A percentile compares a stretch with the other conserved stretches of the same genome.
Conservation (phyloP, 805 yeast species). For the Metschnikowia vanudenii region DNA sequence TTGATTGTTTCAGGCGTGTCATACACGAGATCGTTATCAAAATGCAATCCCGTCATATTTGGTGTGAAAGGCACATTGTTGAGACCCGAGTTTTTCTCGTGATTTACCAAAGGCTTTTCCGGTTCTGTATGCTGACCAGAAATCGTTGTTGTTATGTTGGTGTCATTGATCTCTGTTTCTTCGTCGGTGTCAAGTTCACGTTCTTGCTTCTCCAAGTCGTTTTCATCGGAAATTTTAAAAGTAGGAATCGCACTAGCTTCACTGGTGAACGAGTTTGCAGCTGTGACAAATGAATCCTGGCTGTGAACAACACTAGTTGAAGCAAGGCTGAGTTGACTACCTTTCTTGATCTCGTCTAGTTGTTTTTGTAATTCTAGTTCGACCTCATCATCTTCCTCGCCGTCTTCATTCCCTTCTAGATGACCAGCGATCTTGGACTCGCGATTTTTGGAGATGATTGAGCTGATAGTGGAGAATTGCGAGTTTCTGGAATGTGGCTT, state of each 20-base stretch:
- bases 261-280: not conserved
- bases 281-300: constrained; percentile 14
- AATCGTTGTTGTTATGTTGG: not conserved
- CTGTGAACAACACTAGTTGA: constrained; percentile 5
- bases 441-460: constrained; percentile 38
- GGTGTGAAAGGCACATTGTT: constrained; percentile 13
- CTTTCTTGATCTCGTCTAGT: constrained; percentile 33
- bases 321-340: constrained; percentile 12
- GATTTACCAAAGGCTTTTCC: not conserved
- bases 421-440: constrained; percentile 1
- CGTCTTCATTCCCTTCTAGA: constrained; percentile 19
- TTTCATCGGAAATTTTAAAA: constrained; percentile 9
- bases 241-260: constrained; percentile 5
- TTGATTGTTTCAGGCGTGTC: constrained; percentile 24
- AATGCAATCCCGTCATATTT: constrained; percentile 1
- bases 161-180: constrained; percentile 6
- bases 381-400: constrained; percentile 33
- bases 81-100: not conserved
- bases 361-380: constrained; percentile 41
- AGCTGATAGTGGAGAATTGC: constrained; percentile 42
- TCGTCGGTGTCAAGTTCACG: constrained; percentile 8
- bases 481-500: constrained; percentile 23
- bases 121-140: not conserved
- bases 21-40: constrained; percentile 2
- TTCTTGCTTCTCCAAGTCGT: constrained; percentile 4